Conservation (phyloP, 176 grass and related monocot genomes). For the Tuctoria greenei region DNA sequence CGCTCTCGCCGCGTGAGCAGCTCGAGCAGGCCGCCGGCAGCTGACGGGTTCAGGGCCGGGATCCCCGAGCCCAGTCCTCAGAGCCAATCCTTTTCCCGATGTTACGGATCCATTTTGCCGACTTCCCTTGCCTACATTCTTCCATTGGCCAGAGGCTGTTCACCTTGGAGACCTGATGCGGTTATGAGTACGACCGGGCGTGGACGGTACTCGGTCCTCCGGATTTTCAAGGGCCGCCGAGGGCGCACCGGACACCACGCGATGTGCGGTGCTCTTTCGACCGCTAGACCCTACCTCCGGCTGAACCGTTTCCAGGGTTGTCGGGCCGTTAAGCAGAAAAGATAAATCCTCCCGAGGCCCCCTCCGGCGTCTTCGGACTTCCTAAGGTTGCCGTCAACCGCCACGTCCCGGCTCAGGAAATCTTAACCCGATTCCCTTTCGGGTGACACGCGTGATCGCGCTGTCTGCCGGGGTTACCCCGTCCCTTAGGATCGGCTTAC, state of each 20-base stretch:
- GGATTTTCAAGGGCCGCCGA: conserved; percentile 40
- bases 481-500: conserved; percentile 72
- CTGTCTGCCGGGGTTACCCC: conserved; percentile 59
- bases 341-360: conserved; percentile 82
- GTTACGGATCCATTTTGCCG: conserved; percentile 63
- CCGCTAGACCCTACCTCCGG: conserved; percentile 77
- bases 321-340: conserved; percentile 77
- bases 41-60: conserved; percentile 23
- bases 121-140: conserved; percentile 79
- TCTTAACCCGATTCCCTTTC: conserved; percentile 64
- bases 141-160: conserved; percentile 46
- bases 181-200: conserved; percentile 55
- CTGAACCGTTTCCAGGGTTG: conserved; percentile 75
- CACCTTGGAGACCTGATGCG: conserved; percentile 77
- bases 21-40: conserved; percentile 2
- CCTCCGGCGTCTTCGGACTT: conserved; percentile 66
- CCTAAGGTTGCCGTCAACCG: conserved; percentile 63
- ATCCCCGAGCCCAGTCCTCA: conserved; percentile 60
- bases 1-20: conserved; percentile 18
- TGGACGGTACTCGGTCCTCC: conserved; percentile 40
- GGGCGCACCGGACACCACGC: conserved; percentile 62
- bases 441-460: conserved; percentile 28
- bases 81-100: conserved; percentile 76
- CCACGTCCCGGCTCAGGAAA: conserved; percentile 59
- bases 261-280: conserved; percentile 71